phyloP scores from a whole-genome alignment of 2,329 filamentous ascomycete species.

The Chaetomium strumarium region DNA sequence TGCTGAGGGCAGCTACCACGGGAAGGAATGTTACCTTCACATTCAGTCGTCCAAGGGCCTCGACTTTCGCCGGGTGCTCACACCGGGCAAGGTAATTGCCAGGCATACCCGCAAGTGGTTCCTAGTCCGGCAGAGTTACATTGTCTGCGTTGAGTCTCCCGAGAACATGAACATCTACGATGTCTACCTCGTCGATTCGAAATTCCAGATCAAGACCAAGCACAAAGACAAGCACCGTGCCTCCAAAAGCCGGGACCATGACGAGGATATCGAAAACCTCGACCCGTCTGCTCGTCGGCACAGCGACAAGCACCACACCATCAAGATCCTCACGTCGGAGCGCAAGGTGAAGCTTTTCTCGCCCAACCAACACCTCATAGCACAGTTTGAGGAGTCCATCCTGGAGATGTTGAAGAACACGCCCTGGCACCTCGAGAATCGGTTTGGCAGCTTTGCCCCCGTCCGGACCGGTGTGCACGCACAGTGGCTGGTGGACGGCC shows the following conservation, averaged over 20 bases:
- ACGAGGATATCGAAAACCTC: slow-evolving; percentile 35
- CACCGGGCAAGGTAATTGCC: slow-evolving; percentile 69
- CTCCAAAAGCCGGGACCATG: slow-evolving; percentile 31
- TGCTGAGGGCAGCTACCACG: slow-evolving; percentile 93
- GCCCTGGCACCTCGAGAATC: slow-evolving; percentile 73
- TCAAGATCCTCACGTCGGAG: slow-evolving; percentile 87
- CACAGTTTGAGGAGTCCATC: slow-evolving; percentile 92
- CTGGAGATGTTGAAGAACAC: slow-evolving; percentile 77
- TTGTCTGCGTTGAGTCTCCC: slow-evolving; percentile 96
- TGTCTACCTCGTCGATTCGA: slow-evolving; percentile 90
- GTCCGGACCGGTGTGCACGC: slow-evolving; percentile 81
- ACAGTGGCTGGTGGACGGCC: slow-evolving; percentile 92
- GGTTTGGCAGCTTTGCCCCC: slow-evolving; percentile 91
- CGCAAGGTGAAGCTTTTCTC: slow-evolving; percentile 87
- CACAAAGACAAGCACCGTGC: slow-evolving; percentile 47
- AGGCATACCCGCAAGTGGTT: slow-evolving; percentile 96
- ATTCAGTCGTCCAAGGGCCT: slow-evolving; percentile 88
- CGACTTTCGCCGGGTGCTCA: slow-evolving; percentile 76
- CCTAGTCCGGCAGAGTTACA: slow-evolving; percentile 92
- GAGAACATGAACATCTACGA: slow-evolving; percentile 99
- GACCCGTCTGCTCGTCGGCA: slow-evolving; percentile 36
- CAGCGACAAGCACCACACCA: slow-evolving; percentile 65
- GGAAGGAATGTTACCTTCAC: slow-evolving; percentile 90
- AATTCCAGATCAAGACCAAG: slow-evolving; percentile 76
- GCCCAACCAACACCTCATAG: slow-evolving; percentile 80